Base-by-base conservation (phyloP, 1,139 yeast genomes). In the Geotrichum fermentans region DNA sequence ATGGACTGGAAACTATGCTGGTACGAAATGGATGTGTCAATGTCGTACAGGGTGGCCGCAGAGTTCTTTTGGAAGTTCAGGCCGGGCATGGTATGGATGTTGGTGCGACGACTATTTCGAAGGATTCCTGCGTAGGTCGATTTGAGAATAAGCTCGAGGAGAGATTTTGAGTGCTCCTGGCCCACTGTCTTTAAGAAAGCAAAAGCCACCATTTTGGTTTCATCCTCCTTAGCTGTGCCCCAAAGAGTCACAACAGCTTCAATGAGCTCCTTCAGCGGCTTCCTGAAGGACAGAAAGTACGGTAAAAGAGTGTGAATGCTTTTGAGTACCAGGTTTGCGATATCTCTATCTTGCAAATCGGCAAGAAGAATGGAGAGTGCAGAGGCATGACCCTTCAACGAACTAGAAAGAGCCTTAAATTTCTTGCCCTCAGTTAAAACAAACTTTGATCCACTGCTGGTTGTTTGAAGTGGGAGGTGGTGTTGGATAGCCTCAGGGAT, bases 41-140 rank as follows among this genome's bases (percentile, higher is more conserved):
- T 74, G 8, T 84, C 84, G 64, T 80, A 92, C 56, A 94, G 73
- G 60, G 85, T 92, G 40, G 88, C 70, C 10, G 72, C 68, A 6
- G 96, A 83, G 68, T 90, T 89, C 70, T 92, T 92, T 68, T 90
- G 90, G 68, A 90, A 83, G 65, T 90, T 88, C 60, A 92, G 79
- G 66, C 79, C 72, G 40, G 88, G 83, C 80, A 88, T 80, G n/a
- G 92, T 83, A 69, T 87, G 95, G 47, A 81, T 73, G 62, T 83
- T 87, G 20, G 97, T 88, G 59, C 82, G 81, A 63, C 95, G 82
- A 64, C 90, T 82, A 57, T 78, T 77, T 65, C 86, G 84, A 57
- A 92, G 79, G 63, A 92, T 81, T 18, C 86, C 78, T 2, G 95
- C 79, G 67, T 92, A 92, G 1, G 86, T 73, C 21, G 77, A 69